Evolutionary conservation across 257 asterid genomes (phyloP), one percentile per base, ranked within the genome.

Genomic region (Thymus mandschuricus): DNA sequence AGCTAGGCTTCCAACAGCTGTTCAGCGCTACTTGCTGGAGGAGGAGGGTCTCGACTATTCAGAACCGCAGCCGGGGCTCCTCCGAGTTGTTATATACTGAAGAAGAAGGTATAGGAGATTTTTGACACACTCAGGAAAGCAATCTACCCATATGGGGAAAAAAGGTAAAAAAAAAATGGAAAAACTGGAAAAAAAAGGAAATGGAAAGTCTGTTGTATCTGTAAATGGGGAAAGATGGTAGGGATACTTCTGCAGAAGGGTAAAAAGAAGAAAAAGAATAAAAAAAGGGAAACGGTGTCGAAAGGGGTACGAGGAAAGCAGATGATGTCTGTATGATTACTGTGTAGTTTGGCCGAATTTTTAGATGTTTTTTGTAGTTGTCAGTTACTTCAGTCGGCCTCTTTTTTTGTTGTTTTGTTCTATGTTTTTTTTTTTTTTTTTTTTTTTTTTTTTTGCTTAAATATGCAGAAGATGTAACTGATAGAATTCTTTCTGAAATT

Each of bases 61-160:
- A 6, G 99, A 95, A 77, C 98, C 97, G 3, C 98, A 95, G 78
- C 89, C 98, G 6, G 97, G 97, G 79, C 97, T 90, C 71, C 91
- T 90, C 10, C 93, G 91, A 38, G 95, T 90, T 59, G 83, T 86
- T 65, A 33, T 88, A 79, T 82, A 81, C 86, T 88, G 88, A 87
- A 68, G 50, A 75, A 63, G 67, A 79, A 78, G 86, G 84, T 64
- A 74, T 73, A 85, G 73, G 81, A 71, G 78, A 77, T 81, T 80
- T 81, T 86, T 75, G 80, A 72, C 76, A 66, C 60, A 51, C 70
- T 61, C 69, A 60, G 69, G 48, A 59, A 71, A 63, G 48, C 78
- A 28, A 66, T 68, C 82, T 72, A 59, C 27, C 52, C 50, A 64
- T 45, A 70, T 44, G 51, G 38, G 34, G 21, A 30, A 13, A 59